phyloP scores from a whole-genome alignment of 805 yeast species.

The Hemisphaericaspora nanyangensis region DNA sequence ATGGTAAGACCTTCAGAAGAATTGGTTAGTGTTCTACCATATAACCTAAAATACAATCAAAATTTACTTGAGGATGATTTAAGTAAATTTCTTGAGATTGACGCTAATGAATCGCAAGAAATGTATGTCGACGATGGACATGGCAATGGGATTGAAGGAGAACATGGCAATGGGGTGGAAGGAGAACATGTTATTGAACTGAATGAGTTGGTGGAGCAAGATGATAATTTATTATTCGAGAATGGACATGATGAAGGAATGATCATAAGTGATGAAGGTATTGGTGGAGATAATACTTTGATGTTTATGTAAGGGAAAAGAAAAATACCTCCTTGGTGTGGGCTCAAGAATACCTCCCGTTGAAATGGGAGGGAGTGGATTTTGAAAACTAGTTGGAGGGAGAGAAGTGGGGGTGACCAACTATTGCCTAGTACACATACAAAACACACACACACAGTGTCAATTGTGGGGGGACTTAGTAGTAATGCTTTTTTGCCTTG shows the following conservation, averaged over 20 bases:
- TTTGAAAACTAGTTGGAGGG: too few relatives aligned
- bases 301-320: constrained; percentile 14
- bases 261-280: constrained; percentile 17
- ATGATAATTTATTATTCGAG: constrained; percentile 1
- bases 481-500: too few relatives aligned
- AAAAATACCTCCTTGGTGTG: too few relatives aligned
- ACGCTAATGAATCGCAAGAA: constrained; percentile 17
- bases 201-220: not conserved
- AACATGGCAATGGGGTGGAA: constrained; percentile 5
- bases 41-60: constrained; percentile 27
- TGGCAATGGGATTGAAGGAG: constrained; percentile 20
- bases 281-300: constrained; percentile 21
- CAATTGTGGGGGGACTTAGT: too few relatives aligned
- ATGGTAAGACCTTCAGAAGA: constrained; percentile 19
- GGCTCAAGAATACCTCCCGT: too few relatives aligned
- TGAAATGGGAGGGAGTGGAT: too few relatives aligned
- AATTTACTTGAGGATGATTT: constrained; percentile 21
- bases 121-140: constrained; percentile 22
- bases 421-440: too few relatives aligned
- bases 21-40: constrained; percentile 24
- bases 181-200: not conserved
- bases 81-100: constrained; percentile 9
- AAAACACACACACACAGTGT: too few relatives aligned
- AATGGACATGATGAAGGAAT: constrained; percentile 2
- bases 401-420: too few relatives aligned